Evolutionary conservation across 805 yeast genomes (phyloP), one percentile per base, ranked within the genome.

Genomic region (Zygoascus bituminiphila): DNA sequence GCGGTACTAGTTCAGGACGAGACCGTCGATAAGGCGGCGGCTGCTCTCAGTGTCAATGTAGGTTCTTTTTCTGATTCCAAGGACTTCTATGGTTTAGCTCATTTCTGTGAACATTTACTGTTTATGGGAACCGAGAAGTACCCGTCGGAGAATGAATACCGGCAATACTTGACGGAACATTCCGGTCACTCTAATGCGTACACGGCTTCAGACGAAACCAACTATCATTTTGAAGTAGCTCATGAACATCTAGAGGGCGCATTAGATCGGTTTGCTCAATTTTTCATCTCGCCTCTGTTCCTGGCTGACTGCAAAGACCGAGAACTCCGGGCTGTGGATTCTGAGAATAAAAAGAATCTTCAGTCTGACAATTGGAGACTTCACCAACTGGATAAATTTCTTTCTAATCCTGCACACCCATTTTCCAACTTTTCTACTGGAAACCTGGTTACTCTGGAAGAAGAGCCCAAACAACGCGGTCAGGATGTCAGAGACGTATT

Each of bases 291-390:
- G 24, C 98, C 98, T 1, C 69, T 91, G 56, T 91, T 91, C 57
- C 67, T 70, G 45, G 67, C 73, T 47, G 72, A 79, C 53, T 82
- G 96, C 61, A 86, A 88, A 61, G 96, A 88, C 61, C 75, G 97
- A 48, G 98, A 91, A 66, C 84, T 91, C 58, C 78, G 81, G 54
- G 98, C 98, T 1, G 98, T 91, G 8, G 96, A 91, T 65, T 84
- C 95, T 35, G 98, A 91, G 68, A 88, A 91, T 70, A 91, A 88
- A 64, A 91, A 93, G 69, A 91, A 91, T 63, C 70, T 93, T 46
- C 98, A 91, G 65, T 84, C 76, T 62, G 98, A 91, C 65, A 62
- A 68, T 41, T 88, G 98, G 97, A 78, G 98, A 59, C 67, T 87
- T 44, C 82, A 82, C 59, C 98, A 91, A 67, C 71, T 91, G 46